Percentiles rank a stretch among this genome's conserved stretches.
These are phyloP conservation scores for Coleophoma crateriformis DNA, from an alignment of 2,329 filamentous ascomycete genomes.

Conservation along the genomic window DNA sequence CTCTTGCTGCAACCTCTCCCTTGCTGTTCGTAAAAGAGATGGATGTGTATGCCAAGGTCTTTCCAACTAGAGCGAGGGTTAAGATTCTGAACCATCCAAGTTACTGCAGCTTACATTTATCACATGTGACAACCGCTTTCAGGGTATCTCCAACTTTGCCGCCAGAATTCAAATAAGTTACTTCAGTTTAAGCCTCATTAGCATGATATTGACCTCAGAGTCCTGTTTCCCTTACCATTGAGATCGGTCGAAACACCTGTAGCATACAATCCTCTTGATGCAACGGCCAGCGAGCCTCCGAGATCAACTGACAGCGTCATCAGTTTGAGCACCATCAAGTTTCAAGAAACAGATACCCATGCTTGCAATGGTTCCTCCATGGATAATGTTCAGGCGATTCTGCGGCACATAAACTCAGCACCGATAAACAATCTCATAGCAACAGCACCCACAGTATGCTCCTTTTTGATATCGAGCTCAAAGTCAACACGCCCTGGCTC, in stretches of 20 bases:
- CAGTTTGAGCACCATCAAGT: not conserved
- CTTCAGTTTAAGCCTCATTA: slow-evolving; percentile 28
- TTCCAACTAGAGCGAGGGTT: slow-evolving; percentile 43
- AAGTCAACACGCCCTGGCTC: slow-evolving; percentile 66
- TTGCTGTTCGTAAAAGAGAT: slow-evolving; percentile 53
- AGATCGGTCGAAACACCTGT: slow-evolving; percentile 62
- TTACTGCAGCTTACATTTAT: slow-evolving; percentile 43
- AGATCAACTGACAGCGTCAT: slow-evolving; percentile 43
- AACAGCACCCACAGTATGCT: slow-evolving; percentile 60
- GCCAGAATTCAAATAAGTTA: slow-evolving; percentile 57
- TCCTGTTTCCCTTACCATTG: slow-evolving; percentile 39
- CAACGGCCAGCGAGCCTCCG: slow-evolving; percentile 59
- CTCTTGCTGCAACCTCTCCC: slow-evolving; percentile 54
- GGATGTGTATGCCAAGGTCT: slow-evolving; percentile 55
- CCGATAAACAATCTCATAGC: not conserved
- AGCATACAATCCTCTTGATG: slow-evolving; percentile 55
- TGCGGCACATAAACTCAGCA: slow-evolving; percentile 25
- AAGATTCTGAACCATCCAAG: not conserved
- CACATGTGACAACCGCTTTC: slow-evolving; percentile 50
- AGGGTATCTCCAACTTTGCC: slow-evolving; percentile 52
- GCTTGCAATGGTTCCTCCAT: slow-evolving; percentile 74
- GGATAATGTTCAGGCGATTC: slow-evolving; percentile 73
- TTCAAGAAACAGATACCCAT: slow-evolving; percentile 36
- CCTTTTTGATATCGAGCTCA: slow-evolving; percentile 66
- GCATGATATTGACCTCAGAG: too few relatives aligned